Base-by-base conservation (phyloP, 257 asterid species). In the Nicotiana tomentosiformis region DNA sequence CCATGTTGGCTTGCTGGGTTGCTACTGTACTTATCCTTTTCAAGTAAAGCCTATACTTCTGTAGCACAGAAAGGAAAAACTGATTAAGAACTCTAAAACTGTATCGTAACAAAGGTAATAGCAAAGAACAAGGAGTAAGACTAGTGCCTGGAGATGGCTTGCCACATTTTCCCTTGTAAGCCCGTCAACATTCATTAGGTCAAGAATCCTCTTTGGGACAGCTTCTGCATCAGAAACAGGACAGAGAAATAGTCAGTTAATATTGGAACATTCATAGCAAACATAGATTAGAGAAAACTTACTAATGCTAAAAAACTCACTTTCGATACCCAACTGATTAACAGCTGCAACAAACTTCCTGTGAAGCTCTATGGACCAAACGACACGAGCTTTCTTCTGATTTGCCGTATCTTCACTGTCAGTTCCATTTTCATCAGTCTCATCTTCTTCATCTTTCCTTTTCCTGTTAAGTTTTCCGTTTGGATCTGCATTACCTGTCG, bases 341-440 rank as follows among this genome's bases (percentile, higher is more conserved):
- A 95, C 97, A 4, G 97, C 95, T 4, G 88, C 89, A 68, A 95
- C 98, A 79, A 95, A 95, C 86, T 95, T 95, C 89, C 96, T 88
- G 80, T 95, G 98, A 78, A 95, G 98, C 69, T 95, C 98, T 49
- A 90, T 89, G n/a, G 98, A 91, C 98, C 98, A 95, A 70, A 93
- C 97, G 3, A 95, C 97, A 17, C 98, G 88, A 69, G 97, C 93
- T 89, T 87, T 92, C 89, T 95, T 95, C 88, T 90, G 98, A 11
- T 96, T 30, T 64, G 87, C 70, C 4, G 92, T 87, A 78, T 93
- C 98, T 65, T 92, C 97, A 74, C 86, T 67, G 26, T 93, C 97
- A 46, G 87, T 74, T 60, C 78, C 93, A 9, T 83, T 86, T 32
- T 92, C 97, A 30, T 90, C 97, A 37, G 82, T 78, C 49, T 91